Conservation (phyloP, 257 asterid genomes). For the Avicennia marina region DNA sequence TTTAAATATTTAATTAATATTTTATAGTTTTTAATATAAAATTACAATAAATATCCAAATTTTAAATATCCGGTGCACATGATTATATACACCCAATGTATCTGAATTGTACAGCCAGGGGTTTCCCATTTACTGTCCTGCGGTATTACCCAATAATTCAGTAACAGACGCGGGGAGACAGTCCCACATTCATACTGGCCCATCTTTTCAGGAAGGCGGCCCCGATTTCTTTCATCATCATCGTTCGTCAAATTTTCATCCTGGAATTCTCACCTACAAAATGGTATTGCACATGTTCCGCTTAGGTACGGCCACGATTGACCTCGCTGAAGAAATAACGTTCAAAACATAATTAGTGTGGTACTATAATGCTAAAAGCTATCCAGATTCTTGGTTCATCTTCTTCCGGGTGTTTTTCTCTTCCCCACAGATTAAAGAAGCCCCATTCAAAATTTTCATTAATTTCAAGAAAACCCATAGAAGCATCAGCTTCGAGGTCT, state of each 20-base stretch:
- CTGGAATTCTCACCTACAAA: conserved; percentile 6
- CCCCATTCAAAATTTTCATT: conserved; percentile 38
- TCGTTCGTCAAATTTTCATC: neutral
- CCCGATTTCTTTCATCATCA: neutral
- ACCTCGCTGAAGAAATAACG: conserved; percentile 12
- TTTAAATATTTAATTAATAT: too few relatives aligned
- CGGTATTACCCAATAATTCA: neutral
- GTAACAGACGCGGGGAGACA: neutral
- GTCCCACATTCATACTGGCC: conserved; percentile 12
- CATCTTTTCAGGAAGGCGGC: neutral
- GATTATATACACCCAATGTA: too few relatives aligned
- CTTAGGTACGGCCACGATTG: neutral
- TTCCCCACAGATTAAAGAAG: conserved; percentile 50
- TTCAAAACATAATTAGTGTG: too few relatives aligned
- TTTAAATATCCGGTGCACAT: too few relatives aligned
- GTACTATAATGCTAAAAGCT: conserved; percentile 70
- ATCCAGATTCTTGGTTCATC: conserved; percentile 82
- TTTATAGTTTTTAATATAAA: too few relatives aligned
- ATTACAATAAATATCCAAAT: too few relatives aligned
- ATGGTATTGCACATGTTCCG: conserved; percentile 5
- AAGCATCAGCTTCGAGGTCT: conserved; percentile 16
- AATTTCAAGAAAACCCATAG: conserved; percentile 49
- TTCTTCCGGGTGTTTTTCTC: conserved; percentile 46
- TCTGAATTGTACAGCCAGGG: too few relatives aligned
- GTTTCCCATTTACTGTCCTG: neutral